phyloP scores from a whole-genome alignment of 768 basidiomycete genomes.

The Cystofilobasidium ferigula region DNA sequence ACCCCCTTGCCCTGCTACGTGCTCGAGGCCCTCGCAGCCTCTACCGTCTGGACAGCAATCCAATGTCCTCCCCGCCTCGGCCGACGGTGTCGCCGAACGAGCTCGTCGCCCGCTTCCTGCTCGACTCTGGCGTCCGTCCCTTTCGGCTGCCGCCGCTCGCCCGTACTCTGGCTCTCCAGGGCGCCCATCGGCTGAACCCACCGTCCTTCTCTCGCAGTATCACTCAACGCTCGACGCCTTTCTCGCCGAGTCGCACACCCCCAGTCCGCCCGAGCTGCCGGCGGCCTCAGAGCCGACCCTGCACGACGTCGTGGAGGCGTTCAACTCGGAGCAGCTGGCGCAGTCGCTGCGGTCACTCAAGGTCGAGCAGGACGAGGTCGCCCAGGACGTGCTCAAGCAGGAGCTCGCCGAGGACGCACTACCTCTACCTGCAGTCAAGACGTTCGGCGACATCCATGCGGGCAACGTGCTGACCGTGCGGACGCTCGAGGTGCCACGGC shows the following conservation, averaged over 20 bases:
- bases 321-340: slow-evolving; percentile 14
- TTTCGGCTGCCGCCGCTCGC: neutral
- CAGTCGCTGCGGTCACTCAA: slow-evolving; percentile 2
- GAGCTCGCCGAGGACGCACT: slow-evolving; percentile 3
- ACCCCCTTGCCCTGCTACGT: too few relatives aligned
- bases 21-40: too few relatives aligned
- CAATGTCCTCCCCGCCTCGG: too few relatives aligned
- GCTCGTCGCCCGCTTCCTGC: slow-evolving; percentile 12
- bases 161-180: neutral
- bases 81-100: neutral
- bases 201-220: neutral
- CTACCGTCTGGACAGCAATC: too few relatives aligned
- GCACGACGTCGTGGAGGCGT: slow-evolving; percentile 20
- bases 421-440: slow-evolving; percentile 1
- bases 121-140: slow-evolving; percentile 1
- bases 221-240: slow-evolving; percentile 11
- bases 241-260: slow-evolving; percentile 6
- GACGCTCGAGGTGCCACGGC: slow-evolving; percentile 3
- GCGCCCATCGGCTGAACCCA: neutral
- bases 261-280: neutral
- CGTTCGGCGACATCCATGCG: slow-evolving; percentile 12
- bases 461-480: slow-evolving; percentile 22
- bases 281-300: slow-evolving; percentile 1
- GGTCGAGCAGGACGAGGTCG: slow-evolving; percentile 10
- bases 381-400: slow-evolving; percentile 10